Evolutionary conservation across 2,329 filamentous ascomycete genomes (phyloP).

Genomic region (Cadophora malorum): DNA sequence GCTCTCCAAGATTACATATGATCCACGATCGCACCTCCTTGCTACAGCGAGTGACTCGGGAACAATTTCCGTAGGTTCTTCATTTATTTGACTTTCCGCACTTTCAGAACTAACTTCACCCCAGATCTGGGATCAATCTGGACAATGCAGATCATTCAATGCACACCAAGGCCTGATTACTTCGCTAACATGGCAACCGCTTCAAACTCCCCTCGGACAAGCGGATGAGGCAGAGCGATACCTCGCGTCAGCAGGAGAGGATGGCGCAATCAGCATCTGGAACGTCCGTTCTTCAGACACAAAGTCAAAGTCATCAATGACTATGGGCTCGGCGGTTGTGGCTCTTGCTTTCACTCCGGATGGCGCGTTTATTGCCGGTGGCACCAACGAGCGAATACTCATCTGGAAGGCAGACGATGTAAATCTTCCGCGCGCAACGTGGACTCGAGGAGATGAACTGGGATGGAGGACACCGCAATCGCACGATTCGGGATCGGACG

Average conservation of each 20-base stretch:
- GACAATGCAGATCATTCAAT: constrained; percentile 60
- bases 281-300: constrained; percentile 61
- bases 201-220: constrained; percentile 49
- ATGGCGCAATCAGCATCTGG: constrained; percentile 68
- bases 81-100: background rate
- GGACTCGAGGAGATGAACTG: constrained; percentile 60
- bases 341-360: constrained; percentile 68
- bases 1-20: constrained; percentile 63
- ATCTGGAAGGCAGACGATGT: constrained; percentile 71
- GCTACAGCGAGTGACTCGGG: constrained; percentile 67
- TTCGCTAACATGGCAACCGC: constrained; percentile 65
- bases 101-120: constrained; percentile 49
- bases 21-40: constrained; percentile 58
- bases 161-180: constrained; percentile 66
- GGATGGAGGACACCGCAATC: constrained; percentile 65
- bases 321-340: constrained; percentile 63
- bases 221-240: constrained; percentile 53
- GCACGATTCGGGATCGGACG: constrained; percentile 54
- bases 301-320: constrained; percentile 65
- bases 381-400: constrained; percentile 62
- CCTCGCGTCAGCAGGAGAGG: constrained; percentile 66
- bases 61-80: constrained; percentile 60
- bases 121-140: constrained; percentile 50
- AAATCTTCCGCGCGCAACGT: constrained; percentile 63
- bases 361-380: constrained; percentile 67